Conservation (phyloP, 2,329 filamentous ascomycete species). For the Colletotrichum incanum region DNA sequence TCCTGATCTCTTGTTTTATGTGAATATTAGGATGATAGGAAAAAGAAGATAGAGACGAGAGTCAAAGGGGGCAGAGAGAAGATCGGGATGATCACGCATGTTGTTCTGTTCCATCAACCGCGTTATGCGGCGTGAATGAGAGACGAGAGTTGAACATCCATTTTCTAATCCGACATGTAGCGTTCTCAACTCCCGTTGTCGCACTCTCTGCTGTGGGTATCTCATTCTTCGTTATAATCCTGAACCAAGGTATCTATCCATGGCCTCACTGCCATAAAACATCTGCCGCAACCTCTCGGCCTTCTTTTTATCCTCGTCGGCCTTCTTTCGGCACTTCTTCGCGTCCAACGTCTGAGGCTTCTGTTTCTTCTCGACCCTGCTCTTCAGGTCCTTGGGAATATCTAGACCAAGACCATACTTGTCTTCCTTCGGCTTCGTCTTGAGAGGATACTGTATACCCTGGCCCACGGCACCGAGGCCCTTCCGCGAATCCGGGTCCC, state of each 20-base stretch:
- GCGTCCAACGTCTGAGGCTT: conserved; percentile 73
- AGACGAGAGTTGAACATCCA: too few relatives aligned
- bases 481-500: conserved; percentile 79
- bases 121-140: too few relatives aligned
- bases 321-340: conserved; percentile 77
- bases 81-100: too few relatives aligned
- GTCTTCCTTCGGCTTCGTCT: conserved; percentile 79
- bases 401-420: conserved; percentile 79
- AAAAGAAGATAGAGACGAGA: too few relatives aligned
- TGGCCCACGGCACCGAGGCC: conserved; percentile 81
- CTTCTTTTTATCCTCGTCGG: conserved; percentile 73
- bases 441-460: conserved; percentile 84
- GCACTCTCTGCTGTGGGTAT: conserved; percentile 11
- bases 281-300: conserved; percentile 76
- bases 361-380: conserved; percentile 59
- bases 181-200: not conserved
- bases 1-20: too few relatives aligned
- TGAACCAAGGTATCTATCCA: conserved; percentile 79
- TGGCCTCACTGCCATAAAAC: conserved; percentile 83
- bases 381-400: conserved; percentile 57
- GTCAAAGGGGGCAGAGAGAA: too few relatives aligned
- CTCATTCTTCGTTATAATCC: conserved; percentile 27
- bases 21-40: too few relatives aligned
- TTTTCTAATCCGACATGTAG: not conserved
- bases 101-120: too few relatives aligned